A percentile compares a stretch with the other conserved stretches of the same genome.
These are phyloP conservation scores for Sporothrix variecibatus DNA, from an alignment of 2,329 filamentous ascomycete species.

Conservation along the genomic window DNA sequence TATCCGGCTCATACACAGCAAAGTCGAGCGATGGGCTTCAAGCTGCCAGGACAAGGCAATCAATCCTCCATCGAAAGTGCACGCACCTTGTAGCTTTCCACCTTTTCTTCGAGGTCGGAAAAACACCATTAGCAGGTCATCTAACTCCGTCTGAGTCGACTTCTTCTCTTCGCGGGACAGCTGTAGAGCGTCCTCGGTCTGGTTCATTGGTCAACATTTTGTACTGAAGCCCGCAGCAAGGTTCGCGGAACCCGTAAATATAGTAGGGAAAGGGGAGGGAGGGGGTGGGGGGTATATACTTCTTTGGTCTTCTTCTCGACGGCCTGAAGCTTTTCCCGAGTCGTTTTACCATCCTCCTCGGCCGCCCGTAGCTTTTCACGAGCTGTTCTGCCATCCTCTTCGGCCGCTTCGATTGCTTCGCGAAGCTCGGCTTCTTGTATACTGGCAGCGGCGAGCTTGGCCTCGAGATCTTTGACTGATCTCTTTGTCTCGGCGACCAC, in stretches of 20 bases:
- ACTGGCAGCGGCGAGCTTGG: slow-evolving; percentile 34
- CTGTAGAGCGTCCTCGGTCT: slow-evolving; percentile 41
- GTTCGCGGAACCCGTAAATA: neutral
- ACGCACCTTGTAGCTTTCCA: slow-evolving; percentile 70
- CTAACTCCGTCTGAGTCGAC: slow-evolving; percentile 69
- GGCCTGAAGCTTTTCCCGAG: slow-evolving; percentile 34
- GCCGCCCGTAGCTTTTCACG: slow-evolving; percentile 35
- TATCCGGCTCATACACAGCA: neutral
- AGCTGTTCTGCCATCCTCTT: slow-evolving; percentile 36
- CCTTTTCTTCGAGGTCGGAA: slow-evolving; percentile 76
- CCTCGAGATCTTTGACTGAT: slow-evolving; percentile 37
- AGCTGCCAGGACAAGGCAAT: neutral
- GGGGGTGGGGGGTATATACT: neutral
- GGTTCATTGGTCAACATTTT: neutral
- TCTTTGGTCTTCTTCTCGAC: slow-evolving; percentile 39
- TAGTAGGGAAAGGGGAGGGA: too few species aligned
- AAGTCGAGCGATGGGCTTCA: neutral
- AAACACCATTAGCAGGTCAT: slow-evolving; percentile 80
- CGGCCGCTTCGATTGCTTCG: slow-evolving; percentile 36
- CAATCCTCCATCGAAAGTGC: neutral
- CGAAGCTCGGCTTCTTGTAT: slow-evolving; percentile 29
- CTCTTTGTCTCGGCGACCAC: slow-evolving; percentile 30
- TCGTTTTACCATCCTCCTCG: slow-evolving; percentile 34
- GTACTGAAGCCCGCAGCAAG: neutral
- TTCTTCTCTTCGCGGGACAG: slow-evolving; percentile 64